Conservation (phyloP, 768 basidiomycete species). For the Pisolithus orientalis region DNA sequence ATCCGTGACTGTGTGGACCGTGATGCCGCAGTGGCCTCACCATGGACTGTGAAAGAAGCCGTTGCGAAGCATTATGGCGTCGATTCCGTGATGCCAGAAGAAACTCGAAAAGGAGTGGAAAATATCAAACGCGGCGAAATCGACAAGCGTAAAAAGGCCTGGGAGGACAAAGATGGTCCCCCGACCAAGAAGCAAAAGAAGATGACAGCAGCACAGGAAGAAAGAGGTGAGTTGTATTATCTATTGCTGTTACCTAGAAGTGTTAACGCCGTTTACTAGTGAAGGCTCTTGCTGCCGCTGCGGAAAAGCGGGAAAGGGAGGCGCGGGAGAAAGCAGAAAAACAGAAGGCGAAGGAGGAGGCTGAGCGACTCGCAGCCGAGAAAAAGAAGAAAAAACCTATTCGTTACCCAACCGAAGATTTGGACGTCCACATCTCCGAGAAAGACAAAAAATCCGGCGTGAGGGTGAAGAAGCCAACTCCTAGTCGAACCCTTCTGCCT, state of each 20-base stretch:
- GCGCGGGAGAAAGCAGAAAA: constrained; percentile 66
- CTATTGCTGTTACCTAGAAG: background rate
- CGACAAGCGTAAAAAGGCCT: constrained; percentile 87
- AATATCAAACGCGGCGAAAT: constrained; percentile 81
- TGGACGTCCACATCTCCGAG: constrained; percentile 74
- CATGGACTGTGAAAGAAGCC: constrained; percentile 88
- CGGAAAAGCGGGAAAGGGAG: constrained; percentile 65
- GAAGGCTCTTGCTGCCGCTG: constrained; percentile 29
- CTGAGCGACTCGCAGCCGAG: constrained; percentile 63
- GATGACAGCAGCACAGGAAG: constrained; percentile 65
- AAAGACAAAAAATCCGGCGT: constrained; percentile 80
- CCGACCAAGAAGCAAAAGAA: constrained; percentile 81
- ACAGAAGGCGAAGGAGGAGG: constrained; percentile 60
- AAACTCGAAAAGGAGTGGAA: constrained; percentile 72
- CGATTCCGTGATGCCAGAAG: constrained; percentile 79
- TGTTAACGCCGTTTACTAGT: constrained; percentile 13
- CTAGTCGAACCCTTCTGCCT: constrained; percentile 57
- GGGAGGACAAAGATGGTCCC: constrained; percentile 84
- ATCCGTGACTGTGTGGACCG: constrained; percentile 94
- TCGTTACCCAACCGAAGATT: constrained; percentile 90
- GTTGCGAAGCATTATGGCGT: constrained; percentile 86
- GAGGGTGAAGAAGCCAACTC: constrained; percentile 58
- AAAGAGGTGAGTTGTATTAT: constrained; percentile 46
- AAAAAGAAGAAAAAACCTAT: constrained; percentile 87
- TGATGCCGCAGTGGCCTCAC: constrained; percentile 86